phyloP scores from a whole-genome alignment of 202 grass and related monocot genomes.

The Thinopyrum obtusiflorum region DNA sequence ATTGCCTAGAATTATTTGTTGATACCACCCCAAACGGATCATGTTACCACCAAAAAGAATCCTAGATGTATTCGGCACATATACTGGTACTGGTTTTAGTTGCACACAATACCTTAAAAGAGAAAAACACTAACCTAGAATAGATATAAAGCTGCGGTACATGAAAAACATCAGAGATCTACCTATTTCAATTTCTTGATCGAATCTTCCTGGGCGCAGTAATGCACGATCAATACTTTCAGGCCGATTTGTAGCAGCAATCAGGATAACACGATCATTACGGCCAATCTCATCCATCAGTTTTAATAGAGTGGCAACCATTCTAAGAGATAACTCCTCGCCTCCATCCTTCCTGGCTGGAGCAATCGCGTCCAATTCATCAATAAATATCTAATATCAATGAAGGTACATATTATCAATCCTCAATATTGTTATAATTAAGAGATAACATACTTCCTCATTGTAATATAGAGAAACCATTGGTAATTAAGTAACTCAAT shows the following conservation, averaged over 20 bases:
- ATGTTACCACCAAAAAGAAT: background rate
- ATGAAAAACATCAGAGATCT: constrained; percentile 29
- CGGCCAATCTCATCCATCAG: constrained; percentile 80
- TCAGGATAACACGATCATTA: constrained; percentile 75
- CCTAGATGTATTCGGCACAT: constrained; percentile 7
- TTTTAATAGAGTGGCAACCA: constrained; percentile 80
- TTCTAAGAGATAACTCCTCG: constrained; percentile 83
- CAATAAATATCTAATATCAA: constrained; percentile 82
- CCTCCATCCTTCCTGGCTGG: constrained; percentile 76
- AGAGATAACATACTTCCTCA: background rate
- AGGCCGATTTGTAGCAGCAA: constrained; percentile 85
- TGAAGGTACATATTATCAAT: constrained; percentile 29
- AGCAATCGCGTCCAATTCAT: constrained; percentile 98
- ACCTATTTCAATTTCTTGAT: constrained; percentile 96
- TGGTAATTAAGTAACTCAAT: background rate
- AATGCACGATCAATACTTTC: constrained; percentile 86
- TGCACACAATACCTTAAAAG: constrained; percentile 12
- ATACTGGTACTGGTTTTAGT: background rate
- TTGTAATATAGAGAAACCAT: background rate
- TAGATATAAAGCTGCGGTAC: background rate
- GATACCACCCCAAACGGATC: background rate
- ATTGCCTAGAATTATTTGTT: constrained; percentile 12
- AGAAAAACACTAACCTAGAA: background rate
- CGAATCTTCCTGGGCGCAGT: constrained; percentile 69
- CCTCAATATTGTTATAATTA: background rate